phyloP scores from a whole-genome alignment of 2,329 filamentous ascomycete species.

The Apiospora kogelbergensis region DNA sequence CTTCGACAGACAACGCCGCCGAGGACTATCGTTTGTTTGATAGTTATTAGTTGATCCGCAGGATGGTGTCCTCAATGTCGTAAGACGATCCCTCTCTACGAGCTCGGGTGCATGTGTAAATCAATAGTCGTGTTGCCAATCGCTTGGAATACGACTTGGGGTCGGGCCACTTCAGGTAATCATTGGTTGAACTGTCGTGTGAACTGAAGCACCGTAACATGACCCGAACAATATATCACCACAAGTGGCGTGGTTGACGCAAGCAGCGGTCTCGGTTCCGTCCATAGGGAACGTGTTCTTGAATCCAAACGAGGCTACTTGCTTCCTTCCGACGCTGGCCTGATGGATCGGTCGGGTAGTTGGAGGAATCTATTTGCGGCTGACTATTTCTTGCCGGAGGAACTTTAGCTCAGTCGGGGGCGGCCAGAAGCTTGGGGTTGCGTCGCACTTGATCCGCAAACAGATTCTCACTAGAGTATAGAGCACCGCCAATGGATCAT shows the following conservation, averaged over 20 bases:
- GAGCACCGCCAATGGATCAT: not conserved
- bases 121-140: not conserved
- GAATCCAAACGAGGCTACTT: not conserved
- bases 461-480: not conserved
- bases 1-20: not conserved
- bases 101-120: not conserved
- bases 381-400: not conserved
- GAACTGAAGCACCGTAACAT: not conserved
- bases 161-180: not conserved
- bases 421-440: not conserved
- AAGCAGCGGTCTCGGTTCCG: not conserved
- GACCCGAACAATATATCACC: not conserved
- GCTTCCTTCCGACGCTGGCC: not conserved
- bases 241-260: not conserved
- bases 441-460: constrained; percentile 2
- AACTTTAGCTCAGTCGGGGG: not conserved
- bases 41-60: not conserved
- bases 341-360: not conserved
- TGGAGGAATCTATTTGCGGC: not conserved
- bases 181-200: not conserved
- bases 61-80: not conserved
- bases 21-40: not conserved
- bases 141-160: not conserved
- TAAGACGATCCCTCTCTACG: not conserved
- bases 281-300: not conserved